These are phyloP conservation scores for Aspergillus wentii DNA, from an alignment of 495 filamentous ascomycete genomes.

Conservation along the genomic window DNA sequence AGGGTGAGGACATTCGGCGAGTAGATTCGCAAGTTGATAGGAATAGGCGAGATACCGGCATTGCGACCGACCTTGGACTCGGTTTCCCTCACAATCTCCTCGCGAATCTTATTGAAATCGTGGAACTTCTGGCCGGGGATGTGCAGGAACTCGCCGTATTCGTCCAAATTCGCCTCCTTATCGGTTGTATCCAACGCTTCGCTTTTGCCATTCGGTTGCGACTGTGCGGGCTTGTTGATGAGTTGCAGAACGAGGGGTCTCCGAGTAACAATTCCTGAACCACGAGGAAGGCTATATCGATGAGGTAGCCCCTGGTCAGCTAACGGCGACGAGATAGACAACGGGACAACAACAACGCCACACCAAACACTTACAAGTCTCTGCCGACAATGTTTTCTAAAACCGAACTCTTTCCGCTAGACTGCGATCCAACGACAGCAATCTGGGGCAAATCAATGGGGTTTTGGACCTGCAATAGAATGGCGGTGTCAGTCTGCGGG, in stretches of 20 bases:
- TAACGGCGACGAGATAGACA: conserved; percentile 15
- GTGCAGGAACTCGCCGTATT: conserved; percentile 99
- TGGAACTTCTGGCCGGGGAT: conserved; percentile 97
- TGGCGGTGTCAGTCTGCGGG: conserved; percentile 28
- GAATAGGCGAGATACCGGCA: conserved; percentile 90
- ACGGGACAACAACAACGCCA: conserved; percentile 12
- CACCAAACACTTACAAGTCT: conserved; percentile 73
- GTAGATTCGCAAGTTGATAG: conserved; percentile 97
- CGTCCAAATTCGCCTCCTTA: conserved; percentile 83
- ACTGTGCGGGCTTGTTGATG: conserved; percentile 72
- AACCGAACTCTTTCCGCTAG: conserved; percentile 99
- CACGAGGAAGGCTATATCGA: conserved; percentile 77
- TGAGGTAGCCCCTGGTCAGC: conserved; percentile 17
- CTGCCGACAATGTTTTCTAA: conserved; percentile 98
- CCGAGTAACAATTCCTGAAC: conserved; percentile 95
- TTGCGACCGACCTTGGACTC: conserved; percentile 94
- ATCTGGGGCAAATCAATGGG: conserved; percentile 99
- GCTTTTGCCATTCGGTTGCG: conserved; percentile 71
- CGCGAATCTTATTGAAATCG: conserved; percentile 99
- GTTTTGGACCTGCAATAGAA: conserved; percentile 69
- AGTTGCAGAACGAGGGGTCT: conserved; percentile 95
- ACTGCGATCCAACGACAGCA: conserved; percentile 97
- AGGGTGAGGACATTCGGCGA: conserved; percentile 97
- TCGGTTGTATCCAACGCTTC: conserved; percentile 61
- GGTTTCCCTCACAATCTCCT: conserved; percentile 96